phyloP scores from a whole-genome alignment of 2,329 filamentous ascomycete species.

The Claviceps sorghi region DNA sequence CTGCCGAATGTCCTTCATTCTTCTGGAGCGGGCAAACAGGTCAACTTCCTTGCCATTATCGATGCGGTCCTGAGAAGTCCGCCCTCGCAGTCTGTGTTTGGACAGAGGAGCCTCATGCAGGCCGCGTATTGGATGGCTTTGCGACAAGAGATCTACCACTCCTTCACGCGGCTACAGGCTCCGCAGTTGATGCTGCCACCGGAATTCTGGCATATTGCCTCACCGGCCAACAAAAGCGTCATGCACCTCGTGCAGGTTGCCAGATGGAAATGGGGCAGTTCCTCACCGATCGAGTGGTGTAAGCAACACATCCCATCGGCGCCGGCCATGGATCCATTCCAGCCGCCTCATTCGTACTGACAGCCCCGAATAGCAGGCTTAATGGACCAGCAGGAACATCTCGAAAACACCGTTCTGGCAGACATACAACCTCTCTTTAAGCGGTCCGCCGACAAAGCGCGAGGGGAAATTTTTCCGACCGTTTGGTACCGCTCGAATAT shows the following conservation, averaged over 20 bases:
- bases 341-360: background rate
- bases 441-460: slow-evolving; percentile 19
- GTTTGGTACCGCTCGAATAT: slow-evolving; percentile 25
- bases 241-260: slow-evolving; percentile 27
- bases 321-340: background rate
- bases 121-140: slow-evolving; percentile 28
- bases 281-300: slow-evolving; percentile 23
- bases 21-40: slow-evolving; percentile 9
- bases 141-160: slow-evolving; percentile 26
- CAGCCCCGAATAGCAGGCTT: slow-evolving; percentile 16
- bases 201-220: slow-evolving; percentile 20
- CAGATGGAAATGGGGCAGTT: slow-evolving; percentile 26
- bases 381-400: slow-evolving; percentile 20
- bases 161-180: slow-evolving; percentile 23
- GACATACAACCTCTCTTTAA: slow-evolving; percentile 21
- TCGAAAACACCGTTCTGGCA: slow-evolving; percentile 19
- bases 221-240: slow-evolving; percentile 24
- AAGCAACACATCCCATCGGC: slow-evolving; percentile 7
- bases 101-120: slow-evolving; percentile 21
- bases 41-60: slow-evolving; percentile 27
- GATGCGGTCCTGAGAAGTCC: slow-evolving; percentile 24
- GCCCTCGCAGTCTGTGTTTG: slow-evolving; percentile 22
- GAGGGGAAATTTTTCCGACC: slow-evolving; percentile 25
- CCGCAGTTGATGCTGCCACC: slow-evolving; percentile 22
- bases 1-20: background rate